A percentile compares a stretch with the other conserved stretches of the same genome.
phyloP scores from a whole-genome alignment of 257 asterid genomes.

The Solanum clarkiae region DNA sequence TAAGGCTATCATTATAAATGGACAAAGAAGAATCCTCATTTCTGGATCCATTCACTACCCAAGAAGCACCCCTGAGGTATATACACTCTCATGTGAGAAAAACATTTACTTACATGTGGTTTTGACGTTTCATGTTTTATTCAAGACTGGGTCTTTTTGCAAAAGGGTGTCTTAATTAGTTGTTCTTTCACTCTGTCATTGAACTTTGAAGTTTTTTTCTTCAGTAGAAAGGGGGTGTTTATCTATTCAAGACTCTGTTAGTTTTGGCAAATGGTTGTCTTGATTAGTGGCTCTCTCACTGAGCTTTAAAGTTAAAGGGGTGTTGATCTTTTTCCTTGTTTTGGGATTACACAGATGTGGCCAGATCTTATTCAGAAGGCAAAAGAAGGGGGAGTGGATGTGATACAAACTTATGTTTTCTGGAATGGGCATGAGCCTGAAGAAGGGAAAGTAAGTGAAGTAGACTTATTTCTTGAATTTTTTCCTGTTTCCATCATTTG shows the following conservation, averaged over 20 bases:
- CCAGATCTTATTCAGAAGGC: constrained; percentile 94
- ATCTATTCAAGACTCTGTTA: too few relatives aligned
- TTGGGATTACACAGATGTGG: constrained; percentile 72
- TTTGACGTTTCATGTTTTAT: not conserved
- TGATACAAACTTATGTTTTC: constrained; percentile 87
- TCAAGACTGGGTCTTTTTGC: not conserved
- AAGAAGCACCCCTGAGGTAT: constrained; percentile 92
- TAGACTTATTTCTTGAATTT: not conserved
- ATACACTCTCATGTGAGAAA: not conserved
- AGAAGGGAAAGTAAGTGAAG: constrained; percentile 56
- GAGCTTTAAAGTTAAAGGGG: not conserved
- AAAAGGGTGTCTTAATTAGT: not conserved
- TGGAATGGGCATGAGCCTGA: constrained; percentile 99
- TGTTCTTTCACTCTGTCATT: not conserved
- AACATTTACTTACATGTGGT: not conserved
- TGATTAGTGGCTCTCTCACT: too few relatives aligned
- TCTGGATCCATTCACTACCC: constrained; percentile 96
- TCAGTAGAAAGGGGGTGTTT: not conserved
- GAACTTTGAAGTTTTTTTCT: not conserved
- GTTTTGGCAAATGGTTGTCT: too few relatives aligned
- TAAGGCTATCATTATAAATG: constrained; percentile 56
- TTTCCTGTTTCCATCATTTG: not conserved
- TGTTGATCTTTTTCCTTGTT: not conserved
- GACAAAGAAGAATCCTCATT: constrained; percentile 54
- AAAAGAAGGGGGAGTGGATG: constrained; percentile 92